Base-by-base conservation (phyloP, 148 eudicot species). In the Chenopodium berlandieri region DNA sequence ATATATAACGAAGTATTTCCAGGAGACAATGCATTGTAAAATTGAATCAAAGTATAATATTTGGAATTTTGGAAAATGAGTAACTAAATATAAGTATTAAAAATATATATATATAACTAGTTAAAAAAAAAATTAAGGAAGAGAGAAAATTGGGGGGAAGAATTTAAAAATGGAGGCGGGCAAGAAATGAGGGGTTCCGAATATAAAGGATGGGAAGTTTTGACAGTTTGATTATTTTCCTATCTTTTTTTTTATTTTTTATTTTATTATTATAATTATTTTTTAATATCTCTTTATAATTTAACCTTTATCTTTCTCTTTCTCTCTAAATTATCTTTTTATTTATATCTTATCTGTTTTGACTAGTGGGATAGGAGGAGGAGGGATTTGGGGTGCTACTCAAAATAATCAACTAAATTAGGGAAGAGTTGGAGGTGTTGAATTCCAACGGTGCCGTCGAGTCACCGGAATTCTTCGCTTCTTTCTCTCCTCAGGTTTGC, bases 381-480 rank as follows among this genome's bases (percentile, higher is more conserved):
- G 69, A 67, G 52, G 22, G 32, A 58, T 75, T 68, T 16, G 48
- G 64, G 72, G 62, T 56, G 62, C 69, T 64, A 16, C 17, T 34
- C 23, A 12, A 22, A 13, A 40, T 60, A 1, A 73, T 37, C 25
- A 46, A 66, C 14, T 44, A 32, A 2, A 44, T 19, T 20, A 27
- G 70, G 70, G 30, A 82, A 80, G 88, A 77, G 81, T 83, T 31
- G 81, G 73, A 65, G 81, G 58, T 20, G 56, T 79, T 82, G 76
- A 82, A 76, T 84, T 79, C 68, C 82, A 22, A 50, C 22, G 66
- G 70, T 75, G 48, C 71, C 31, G 63, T 37, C 81, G 52, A 50
- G 63, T 70, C 83, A 46, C 64, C 73, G 82, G 80, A 79, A 82
- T 82, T 82, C 83, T 71, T 81, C 71, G 76, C 81, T 73, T 74